These are phyloP conservation scores for Chondrus crispus DNA, from an alignment of 23 red algal genomes.

Conservation along the genomic window DNA sequence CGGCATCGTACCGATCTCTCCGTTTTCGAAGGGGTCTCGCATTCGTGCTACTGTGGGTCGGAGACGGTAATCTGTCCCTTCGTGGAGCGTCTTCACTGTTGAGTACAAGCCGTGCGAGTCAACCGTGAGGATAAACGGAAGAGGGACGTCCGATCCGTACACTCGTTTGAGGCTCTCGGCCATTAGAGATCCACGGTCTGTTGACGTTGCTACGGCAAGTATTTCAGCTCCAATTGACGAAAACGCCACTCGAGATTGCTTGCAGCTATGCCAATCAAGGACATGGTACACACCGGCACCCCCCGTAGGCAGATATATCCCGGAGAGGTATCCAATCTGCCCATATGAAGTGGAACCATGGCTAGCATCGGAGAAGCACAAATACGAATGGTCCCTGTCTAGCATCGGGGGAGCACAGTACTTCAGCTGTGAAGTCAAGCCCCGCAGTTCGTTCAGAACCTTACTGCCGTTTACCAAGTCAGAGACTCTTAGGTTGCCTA, in stretches of 20 bases:
- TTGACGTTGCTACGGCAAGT: background rate
- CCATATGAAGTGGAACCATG: conserved; percentile 43
- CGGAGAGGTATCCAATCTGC: conserved; percentile 43
- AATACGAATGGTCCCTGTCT: background rate
- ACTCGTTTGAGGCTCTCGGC: background rate
- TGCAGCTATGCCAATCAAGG: conserved; percentile 31
- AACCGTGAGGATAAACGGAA: conserved; percentile 13
- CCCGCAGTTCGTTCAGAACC: background rate
- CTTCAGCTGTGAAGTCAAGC: background rate
- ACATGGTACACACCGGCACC: conserved; percentile 12
- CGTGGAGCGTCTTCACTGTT: conserved; percentile 31
- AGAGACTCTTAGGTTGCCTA: background rate
- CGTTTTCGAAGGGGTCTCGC: conserved; percentile 17
- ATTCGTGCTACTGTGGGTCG: conserved; percentile 1
- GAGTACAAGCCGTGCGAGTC: conserved; percentile 24
- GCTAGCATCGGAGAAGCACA: conserved; percentile 47
- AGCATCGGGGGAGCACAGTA: background rate
- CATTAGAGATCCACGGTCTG: conserved; percentile 23
- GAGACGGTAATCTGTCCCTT: conserved; percentile 22
- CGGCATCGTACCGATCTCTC: background rate
- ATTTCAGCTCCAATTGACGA: conserved; percentile 30
- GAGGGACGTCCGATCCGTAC: background rate
- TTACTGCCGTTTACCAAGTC: background rate
- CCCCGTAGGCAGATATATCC: conserved; percentile 29
- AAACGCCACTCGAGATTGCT: conserved; percentile 25